phyloP scores from a whole-genome alignment of 106 monocot genomes.

The Acorus calamus region DNA sequence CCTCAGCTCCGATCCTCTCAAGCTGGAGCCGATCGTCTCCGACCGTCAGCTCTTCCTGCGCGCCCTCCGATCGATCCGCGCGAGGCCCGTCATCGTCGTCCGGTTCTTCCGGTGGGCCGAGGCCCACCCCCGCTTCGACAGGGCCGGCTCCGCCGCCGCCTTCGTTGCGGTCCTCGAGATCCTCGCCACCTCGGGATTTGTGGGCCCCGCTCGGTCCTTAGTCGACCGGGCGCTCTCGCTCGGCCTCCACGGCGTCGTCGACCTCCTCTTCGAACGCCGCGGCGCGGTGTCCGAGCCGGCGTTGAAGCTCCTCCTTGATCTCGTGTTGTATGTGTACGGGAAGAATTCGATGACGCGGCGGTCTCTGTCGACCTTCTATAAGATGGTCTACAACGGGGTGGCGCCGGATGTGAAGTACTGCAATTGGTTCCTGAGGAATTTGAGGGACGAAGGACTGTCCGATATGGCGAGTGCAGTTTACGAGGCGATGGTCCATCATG shows the following conservation, averaged over 20 bases:
- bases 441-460: slow-evolving; percentile 33
- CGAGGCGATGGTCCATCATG: slow-evolving; percentile 34
- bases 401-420: slow-evolving; percentile 64
- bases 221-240: slow-evolving; percentile 12
- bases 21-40: slow-evolving; percentile 19
- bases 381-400: slow-evolving; percentile 37
- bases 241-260: slow-evolving; percentile 28
- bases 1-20: slow-evolving; percentile 4
- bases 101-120: slow-evolving; percentile 69
- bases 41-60: slow-evolving; percentile 24
- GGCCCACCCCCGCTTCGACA: slow-evolving; percentile 30
- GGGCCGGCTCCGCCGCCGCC: slow-evolving; percentile 6
- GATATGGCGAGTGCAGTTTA: slow-evolving; percentile 32
- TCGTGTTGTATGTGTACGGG: slow-evolving; percentile 46
- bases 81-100: slow-evolving; percentile 30
- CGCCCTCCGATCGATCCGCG: slow-evolving; percentile 31
- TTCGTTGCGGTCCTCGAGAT: slow-evolving; percentile 36
- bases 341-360: slow-evolving; percentile 39
- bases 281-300: neutral
- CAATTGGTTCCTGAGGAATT: slow-evolving; percentile 44
- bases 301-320: slow-evolving; percentile 46
- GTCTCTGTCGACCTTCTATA: slow-evolving; percentile 39
- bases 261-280: slow-evolving; percentile 14
- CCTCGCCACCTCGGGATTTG: slow-evolving; percentile 30
- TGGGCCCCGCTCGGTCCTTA: slow-evolving; percentile 34